Percentiles rank a stretch among this genome's conserved stretches.
These are phyloP conservation scores for Persicaria tinctoria DNA, from an alignment of 148 eudicot species.

Conservation along the genomic window DNA sequence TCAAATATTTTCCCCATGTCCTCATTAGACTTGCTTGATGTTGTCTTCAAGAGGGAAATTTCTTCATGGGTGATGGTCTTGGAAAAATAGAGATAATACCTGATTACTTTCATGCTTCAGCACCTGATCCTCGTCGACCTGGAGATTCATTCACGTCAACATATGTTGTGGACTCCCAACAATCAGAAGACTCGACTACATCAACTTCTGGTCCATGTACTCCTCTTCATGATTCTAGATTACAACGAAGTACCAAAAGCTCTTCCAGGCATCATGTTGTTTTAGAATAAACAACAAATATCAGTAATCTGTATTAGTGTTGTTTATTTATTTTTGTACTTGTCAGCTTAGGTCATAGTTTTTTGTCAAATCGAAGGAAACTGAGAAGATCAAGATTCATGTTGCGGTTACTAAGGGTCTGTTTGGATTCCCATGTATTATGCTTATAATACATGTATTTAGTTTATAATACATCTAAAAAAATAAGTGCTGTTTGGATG, in stretches of 20 bases:
- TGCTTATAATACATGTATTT: no score
- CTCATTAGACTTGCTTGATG: not conserved
- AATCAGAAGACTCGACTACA: slow-evolving; percentile 15
- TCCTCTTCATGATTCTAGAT: slow-evolving; percentile 20
- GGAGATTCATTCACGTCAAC: slow-evolving; percentile 24
- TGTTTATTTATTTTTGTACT: slow-evolving; percentile 16
- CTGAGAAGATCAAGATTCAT: slow-evolving; percentile 58
- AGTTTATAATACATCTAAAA: no score
- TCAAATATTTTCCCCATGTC: not conserved
- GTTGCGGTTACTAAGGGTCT: slow-evolving; percentile 67
- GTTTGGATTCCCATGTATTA: no score
- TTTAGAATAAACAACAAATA: not conserved
- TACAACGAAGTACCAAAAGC: slow-evolving; percentile 21
- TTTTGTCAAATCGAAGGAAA: slow-evolving; percentile 34
- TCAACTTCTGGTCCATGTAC: slow-evolving; percentile 30
- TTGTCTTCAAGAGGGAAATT: not conserved
- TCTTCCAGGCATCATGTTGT: slow-evolving; percentile 36
- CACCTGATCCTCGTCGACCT: slow-evolving; percentile 24
- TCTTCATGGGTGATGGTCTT: slow-evolving; percentile 85
- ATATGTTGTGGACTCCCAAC: slow-evolving; percentile 26
- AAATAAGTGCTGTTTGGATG: no score
- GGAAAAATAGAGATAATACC: slow-evolving; percentile 52
- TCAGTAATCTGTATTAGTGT: not conserved
- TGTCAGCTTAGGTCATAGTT: slow-evolving; percentile 36
- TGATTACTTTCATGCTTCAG: slow-evolving; percentile 59